Evolutionary conservation across 257 asterid genomes (phyloP), one percentile per base, ranked within the genome.

Genomic region (Solanum commersonii): DNA sequence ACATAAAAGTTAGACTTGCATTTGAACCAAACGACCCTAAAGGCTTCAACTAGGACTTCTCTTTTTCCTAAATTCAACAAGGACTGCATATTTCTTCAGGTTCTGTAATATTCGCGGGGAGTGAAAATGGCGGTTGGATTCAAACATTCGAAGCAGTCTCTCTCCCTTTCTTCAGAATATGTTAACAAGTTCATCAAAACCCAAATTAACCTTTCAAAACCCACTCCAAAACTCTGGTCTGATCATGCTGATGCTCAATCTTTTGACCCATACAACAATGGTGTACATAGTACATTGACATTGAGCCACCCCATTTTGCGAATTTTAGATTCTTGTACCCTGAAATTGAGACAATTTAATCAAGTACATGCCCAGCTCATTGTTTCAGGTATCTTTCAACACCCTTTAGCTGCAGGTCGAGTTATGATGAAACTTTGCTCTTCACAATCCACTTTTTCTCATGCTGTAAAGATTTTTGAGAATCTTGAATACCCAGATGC

Each of bases 351-450:
- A 71, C 86, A 84, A 8, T 89, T 92, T 87, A 84, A 89, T 74
- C 94, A 90, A 90, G 37, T 92, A 6, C 92, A 92, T 59, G 16
- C 88, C 10, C 94, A 92, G 8, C 88, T 92, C 65, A 4, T 92
- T 42, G 52, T 90, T 5, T 88, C 81, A 34, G 93, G 91, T 63
- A 88, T 89, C 42, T 87, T 89, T 81, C 91, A 90, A 37, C 87
- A 90, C 87, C 88, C 93, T 37, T 84, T 92, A 49, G 88, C 92
- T 10, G 85, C 90, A 13, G 87, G 94, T 87, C 81, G 92, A 46
- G 90, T 86, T 1, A 60, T 92, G 40, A 89, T 84, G 84, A 90
- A 90, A 84, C 92, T 89, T 14, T 90, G 91, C 76, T 90, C 88
- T 65, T 88, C 88, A 14, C 46, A 52, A 4, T 70, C n/a, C 29